Percentiles rank a stretch among this genome's conserved stretches.
These are phyloP conservation scores for Papiliotrema nemorosa DNA, from an alignment of 1,284 basidiomycete genomes.

Conservation along the genomic window DNA sequence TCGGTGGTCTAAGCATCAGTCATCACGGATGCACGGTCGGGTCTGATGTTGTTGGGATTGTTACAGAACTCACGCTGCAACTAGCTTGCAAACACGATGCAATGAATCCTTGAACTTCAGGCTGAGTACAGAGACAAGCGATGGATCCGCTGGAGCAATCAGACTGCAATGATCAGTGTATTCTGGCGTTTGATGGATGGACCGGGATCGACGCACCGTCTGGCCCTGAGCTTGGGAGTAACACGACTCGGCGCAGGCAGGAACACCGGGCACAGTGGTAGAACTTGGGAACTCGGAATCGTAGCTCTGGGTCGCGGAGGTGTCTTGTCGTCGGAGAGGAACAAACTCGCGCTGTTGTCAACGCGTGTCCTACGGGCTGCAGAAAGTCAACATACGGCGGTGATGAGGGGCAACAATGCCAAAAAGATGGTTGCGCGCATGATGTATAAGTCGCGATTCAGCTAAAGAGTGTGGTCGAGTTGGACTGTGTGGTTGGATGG, in stretches of 20 bases:
- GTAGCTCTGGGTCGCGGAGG: too few species aligned
- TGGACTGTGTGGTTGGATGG: too few species aligned
- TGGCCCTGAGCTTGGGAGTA: neutral
- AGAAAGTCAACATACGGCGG: too few species aligned
- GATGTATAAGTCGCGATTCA: too few species aligned
- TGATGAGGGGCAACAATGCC: too few species aligned
- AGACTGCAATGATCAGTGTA: neutral
- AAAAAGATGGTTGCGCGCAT: too few species aligned
- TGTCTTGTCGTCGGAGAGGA: too few species aligned
- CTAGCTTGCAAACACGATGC: neutral
- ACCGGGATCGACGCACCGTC: neutral
- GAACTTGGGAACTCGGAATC: neutral
- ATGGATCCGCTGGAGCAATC: neutral
- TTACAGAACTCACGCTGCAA: neutral
- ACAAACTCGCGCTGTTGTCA: too few species aligned
- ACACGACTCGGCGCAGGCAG: neutral
- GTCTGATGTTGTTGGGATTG: neutral
- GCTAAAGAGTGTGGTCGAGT: too few species aligned
- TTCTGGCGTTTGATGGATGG: neutral
- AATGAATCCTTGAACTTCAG: constrained; percentile 1
- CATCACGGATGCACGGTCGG: neutral
- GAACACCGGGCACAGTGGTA: neutral
- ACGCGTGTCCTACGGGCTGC: too few species aligned
- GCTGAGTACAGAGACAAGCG: neutral
- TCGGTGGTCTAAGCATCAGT: neutral